Evolutionary conservation across 148 eudicot genomes (phyloP), one percentile per base, ranked within the genome.

Genomic region (Camellia granthamiana): DNA sequence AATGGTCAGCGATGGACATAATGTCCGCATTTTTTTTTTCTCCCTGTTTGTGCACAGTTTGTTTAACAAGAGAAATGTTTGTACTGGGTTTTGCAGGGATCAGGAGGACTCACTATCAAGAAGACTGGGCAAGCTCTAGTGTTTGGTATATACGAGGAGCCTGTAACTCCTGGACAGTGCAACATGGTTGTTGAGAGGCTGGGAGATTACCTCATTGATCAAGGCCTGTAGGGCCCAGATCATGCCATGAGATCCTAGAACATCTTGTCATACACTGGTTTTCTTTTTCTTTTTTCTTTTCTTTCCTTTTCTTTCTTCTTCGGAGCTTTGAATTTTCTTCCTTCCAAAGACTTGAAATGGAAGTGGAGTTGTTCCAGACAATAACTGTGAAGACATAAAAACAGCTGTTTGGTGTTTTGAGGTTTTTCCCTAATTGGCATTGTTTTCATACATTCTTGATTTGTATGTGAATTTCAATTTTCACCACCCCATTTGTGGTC

Each of bases 151-250:
- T 89, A 89, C 23, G 91, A 91, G 38, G 90, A 91, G 79, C 94
- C 91, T 0, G 85, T 89, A 76, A 86, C 90, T 67, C 89, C 91
- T 58, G 90, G 90, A n/a, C 91, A 87, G 77, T 90, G 93, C 89
- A 90, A 89, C 90, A 86, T 90, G 89, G 84, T 90, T 76, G 93
- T 89, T 2, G 90, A 88, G 85, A 90, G 84, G 88, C 51, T 90
- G 43, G 91, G 90, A n/a, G 93, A 89, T 70, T 89, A 89, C 78
- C 94, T 91, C 80, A 42, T 84, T 72, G 91, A 91, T 4, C 94
- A 91, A 64, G 92, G 90, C 58, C 82, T 84, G 21, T 87, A 88
- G 85, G n/a, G 42, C 81, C 80, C 56, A 42, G 9, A 6, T 13
- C 76, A 19, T 49, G 43, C 30, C 77, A 79, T 21, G 54, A 30